phyloP scores from a whole-genome alignment of 495 filamentous ascomycete genomes.

The Penicillium tannophilum region DNA sequence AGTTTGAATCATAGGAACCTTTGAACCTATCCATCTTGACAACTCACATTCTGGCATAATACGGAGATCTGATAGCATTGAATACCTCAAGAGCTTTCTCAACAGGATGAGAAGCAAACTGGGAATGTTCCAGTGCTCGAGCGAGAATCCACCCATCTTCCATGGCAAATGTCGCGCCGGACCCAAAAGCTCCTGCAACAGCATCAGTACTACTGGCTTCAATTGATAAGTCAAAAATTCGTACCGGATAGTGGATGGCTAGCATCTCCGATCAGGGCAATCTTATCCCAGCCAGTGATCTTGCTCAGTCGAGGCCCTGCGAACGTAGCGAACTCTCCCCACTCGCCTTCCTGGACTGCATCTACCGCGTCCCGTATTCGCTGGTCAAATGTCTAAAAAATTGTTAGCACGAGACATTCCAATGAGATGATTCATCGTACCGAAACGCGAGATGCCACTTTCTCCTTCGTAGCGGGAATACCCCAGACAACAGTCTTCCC shows the following conservation, averaged over 20 bases:
- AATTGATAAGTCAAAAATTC: background rate
- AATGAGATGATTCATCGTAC: slow-evolving; percentile 11
- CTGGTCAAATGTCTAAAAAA: slow-evolving; percentile 34
- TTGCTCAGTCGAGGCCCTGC: slow-evolving; percentile 39
- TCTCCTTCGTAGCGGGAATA: slow-evolving; percentile 44
- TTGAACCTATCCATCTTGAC: background rate
- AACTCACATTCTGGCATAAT: slow-evolving; percentile 36
- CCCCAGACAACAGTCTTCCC: slow-evolving; percentile 50
- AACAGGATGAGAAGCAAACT: slow-evolving; percentile 18
- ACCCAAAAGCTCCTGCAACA: slow-evolving; percentile 40
- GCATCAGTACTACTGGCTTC: background rate
- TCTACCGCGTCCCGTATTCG: slow-evolving; percentile 36
- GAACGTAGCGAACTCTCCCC: slow-evolving; percentile 49
- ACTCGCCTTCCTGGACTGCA: slow-evolving; percentile 37
- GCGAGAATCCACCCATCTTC: slow-evolving; percentile 53
- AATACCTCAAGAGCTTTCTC: slow-evolving; percentile 43
- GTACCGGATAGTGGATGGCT: slow-evolving; percentile 49
- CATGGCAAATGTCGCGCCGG: slow-evolving; percentile 53
- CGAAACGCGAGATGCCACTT: slow-evolving; percentile 33
- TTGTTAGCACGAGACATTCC: slow-evolving; percentile 6
- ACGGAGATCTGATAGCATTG: slow-evolving; percentile 44
- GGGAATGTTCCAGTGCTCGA: slow-evolving; percentile 37
- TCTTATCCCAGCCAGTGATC: slow-evolving; percentile 45
- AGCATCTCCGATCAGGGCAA: slow-evolving; percentile 52
- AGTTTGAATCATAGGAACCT: background rate